Evolutionary conservation across 805 yeast species (phyloP).

Genomic region (Danielozyma ontarioensis): DNA sequence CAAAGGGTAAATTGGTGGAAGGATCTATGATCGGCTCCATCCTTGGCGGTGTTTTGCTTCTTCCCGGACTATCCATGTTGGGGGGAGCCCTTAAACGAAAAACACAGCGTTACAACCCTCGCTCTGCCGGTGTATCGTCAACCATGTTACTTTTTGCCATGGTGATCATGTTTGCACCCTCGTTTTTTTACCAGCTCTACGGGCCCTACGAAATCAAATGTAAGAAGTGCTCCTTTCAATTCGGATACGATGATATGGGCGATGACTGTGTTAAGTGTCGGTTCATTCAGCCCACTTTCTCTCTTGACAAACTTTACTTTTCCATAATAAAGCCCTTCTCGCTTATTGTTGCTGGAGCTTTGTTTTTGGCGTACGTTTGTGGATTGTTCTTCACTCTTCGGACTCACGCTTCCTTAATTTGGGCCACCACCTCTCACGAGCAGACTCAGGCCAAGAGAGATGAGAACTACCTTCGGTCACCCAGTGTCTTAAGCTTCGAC

Average conservation of each 20-base stretch:
- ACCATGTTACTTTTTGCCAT: slow-evolving; percentile 91
- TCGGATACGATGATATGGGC: slow-evolving; percentile 5
- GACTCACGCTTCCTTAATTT: slow-evolving; percentile 94
- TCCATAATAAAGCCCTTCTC: slow-evolving; percentile 78
- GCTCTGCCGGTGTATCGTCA: slow-evolving; percentile 94
- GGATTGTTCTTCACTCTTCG: slow-evolving; percentile 91
- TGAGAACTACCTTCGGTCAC: slow-evolving; percentile 26
- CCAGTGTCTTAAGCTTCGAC: slow-evolving; percentile 33
- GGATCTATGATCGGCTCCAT: slow-evolving; percentile 95
- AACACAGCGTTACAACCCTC: slow-evolving; percentile 92
- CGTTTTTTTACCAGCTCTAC: slow-evolving; percentile 81
- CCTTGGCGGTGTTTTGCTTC: slow-evolving; percentile 81
- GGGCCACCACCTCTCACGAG: slow-evolving; percentile 58
- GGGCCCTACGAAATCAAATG: slow-evolving; percentile 82
- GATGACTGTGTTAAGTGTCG: slow-evolving; percentile 65
- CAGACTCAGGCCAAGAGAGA: slow-evolving; percentile 16
- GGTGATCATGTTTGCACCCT: slow-evolving; percentile 88
- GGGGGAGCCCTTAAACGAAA: slow-evolving; percentile 92
- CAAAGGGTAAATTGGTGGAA: slow-evolving; percentile 86
- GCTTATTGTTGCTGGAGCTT: slow-evolving; percentile 68
- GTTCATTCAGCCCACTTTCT: slow-evolving; percentile 71
- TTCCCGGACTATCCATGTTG: slow-evolving; percentile 96
- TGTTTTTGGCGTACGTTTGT: slow-evolving; percentile 79
- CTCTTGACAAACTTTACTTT: slow-evolving; percentile 61
- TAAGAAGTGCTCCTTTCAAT: slow-evolving; percentile 40